Percentiles rank a stretch among this genome's conserved stretches.
Evolutionary conservation across 805 yeast genomes (phyloP).

Genomic region (Hermanozyma aechmeae): DNA sequence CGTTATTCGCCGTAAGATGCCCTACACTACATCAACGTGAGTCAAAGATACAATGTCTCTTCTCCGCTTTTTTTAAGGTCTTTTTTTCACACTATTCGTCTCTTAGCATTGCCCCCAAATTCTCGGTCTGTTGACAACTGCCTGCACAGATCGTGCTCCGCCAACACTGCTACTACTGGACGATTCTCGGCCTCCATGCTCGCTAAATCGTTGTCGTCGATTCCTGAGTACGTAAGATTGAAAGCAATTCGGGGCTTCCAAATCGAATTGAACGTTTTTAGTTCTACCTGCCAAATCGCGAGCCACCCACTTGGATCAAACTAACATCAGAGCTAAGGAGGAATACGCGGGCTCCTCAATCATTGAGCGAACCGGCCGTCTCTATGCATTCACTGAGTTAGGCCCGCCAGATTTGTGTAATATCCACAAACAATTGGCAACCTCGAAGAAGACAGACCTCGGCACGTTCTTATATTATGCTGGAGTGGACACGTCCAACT

Average conservation of each 20-base stretch:
- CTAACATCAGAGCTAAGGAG: constrained; percentile 36
- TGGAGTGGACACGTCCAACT: constrained; percentile 67
- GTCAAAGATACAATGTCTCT: too few species aligned
- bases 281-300: too few species aligned
- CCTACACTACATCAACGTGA: too few species aligned
- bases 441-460: constrained; percentile 38
- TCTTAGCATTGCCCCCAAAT: neutral
- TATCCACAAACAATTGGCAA: constrained; percentile 33
- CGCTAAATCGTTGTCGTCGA: constrained; percentile 26
- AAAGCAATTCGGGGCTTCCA: too few species aligned
- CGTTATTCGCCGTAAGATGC: too few species aligned
- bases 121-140: neutral
- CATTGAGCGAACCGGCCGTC: constrained; percentile 53
- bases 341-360: constrained; percentile 49
- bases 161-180: too few species aligned
- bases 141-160: constrained; percentile 37
- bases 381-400: constrained; percentile 51
- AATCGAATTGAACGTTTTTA: too few species aligned
- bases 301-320: too few species aligned
- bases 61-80: neutral
- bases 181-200: constrained; percentile 24
- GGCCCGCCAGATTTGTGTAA: constrained; percentile 67
- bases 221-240: constrained; percentile 25
- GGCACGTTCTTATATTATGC: constrained; percentile 68
- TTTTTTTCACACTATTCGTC: neutral